These are phyloP conservation scores for Fusarium papillatum DNA, from an alignment of 2,329 filamentous ascomycete species.

Conservation along the genomic window DNA sequence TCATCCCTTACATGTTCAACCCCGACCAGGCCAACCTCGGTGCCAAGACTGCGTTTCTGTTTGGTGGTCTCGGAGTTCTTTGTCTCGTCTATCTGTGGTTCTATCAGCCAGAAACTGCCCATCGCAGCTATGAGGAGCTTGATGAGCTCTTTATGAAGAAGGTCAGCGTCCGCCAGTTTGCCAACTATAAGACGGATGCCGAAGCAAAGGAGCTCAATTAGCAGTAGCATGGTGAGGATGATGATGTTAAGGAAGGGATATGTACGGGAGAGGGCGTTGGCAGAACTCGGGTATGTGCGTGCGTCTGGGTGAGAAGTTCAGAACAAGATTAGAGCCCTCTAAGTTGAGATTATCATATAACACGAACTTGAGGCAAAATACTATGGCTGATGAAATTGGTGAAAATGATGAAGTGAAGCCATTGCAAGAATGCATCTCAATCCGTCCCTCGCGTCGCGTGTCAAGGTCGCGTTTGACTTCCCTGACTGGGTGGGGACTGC, in stretches of 20 bases:
- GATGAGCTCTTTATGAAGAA: background rate
- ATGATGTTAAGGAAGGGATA: background rate
- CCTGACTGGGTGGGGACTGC: no score
- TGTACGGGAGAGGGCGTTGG: background rate
- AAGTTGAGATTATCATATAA: background rate
- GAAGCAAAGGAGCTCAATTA: background rate
- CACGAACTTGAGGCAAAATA: background rate
- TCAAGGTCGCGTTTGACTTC: background rate
- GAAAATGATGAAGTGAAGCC: background rate
- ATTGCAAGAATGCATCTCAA: background rate
- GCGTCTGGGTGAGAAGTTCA: background rate
- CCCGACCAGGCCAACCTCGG: constrained; percentile 15
- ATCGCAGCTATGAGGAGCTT: background rate
- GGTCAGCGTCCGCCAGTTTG: constrained; percentile 4
- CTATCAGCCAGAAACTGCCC: background rate
- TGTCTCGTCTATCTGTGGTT: background rate
- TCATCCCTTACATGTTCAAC: constrained; percentile 25
- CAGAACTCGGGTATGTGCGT: background rate
- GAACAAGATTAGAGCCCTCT: background rate
- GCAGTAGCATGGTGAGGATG: background rate
- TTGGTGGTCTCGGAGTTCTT: background rate
- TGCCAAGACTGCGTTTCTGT: constrained; percentile 17
- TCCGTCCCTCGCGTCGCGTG: background rate
- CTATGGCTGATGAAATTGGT: background rate
- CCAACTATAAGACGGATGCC: background rate